Base-by-base conservation (phyloP, 2,329 filamentous ascomycete genomes). In the Kalmusia sp. region DNA sequence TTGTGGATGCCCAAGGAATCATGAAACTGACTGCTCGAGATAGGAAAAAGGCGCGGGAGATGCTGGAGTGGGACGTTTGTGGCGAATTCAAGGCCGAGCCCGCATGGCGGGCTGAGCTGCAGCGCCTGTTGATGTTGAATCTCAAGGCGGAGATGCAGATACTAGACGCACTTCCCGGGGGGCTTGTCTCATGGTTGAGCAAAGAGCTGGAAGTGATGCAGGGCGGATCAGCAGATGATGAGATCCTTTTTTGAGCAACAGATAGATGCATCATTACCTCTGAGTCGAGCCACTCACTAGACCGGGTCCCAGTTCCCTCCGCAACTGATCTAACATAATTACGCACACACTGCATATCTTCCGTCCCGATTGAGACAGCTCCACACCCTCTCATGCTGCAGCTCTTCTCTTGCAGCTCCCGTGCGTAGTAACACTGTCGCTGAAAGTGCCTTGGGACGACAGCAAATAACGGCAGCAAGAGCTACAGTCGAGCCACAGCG, bases 121-220 rank as follows among this genome's bases (percentile, higher is more conserved):
- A 92, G 64, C 62, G 80, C 1, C 92, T 93, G 89, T 73, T 93
- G 17, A 82, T 90, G 76, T 76, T 93, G 45, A 88, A 89, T 47
- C 63, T 87, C 41, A 95, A 93, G 65, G 88, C 88, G 0, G 91
- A 95, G 67, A 90, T 93, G 45, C 89, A 95, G 64, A 82, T 86
- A 15, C 73, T 91, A 6, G 87, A 90, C 30, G 69, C 72, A 52
- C 37, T 62, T 19, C 53, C 63, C 7, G 65, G 65, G 17, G 71
- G 73, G 7, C 40, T 76, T 24, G 62, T 65, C 24, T 49, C 58
- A 25, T 75, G 74, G 68, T 33, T 76, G 54, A 53, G 52, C 46
- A 41, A 50, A 8, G 49, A 65, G 54, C 59, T 74, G 19, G 47
- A 49, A 15, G 46, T 49, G 27, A 53, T 40, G 46, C 41, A 53